These are phyloP conservation scores for Primulina tabacum DNA, from an alignment of 257 asterid genomes.

Conservation along the genomic window DNA sequence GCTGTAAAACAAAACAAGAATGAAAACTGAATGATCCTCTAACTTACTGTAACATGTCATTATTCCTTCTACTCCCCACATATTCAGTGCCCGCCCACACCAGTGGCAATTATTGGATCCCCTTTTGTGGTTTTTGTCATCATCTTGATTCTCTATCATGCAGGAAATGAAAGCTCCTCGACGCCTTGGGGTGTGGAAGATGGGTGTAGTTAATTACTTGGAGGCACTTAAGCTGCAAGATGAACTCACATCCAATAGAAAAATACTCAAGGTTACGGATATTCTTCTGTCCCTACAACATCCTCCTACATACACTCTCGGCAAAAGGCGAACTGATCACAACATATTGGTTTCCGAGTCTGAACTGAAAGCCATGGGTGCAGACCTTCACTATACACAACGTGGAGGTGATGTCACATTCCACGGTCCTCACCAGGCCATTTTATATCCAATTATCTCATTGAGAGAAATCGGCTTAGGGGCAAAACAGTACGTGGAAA, in stretches of 20 bases:
- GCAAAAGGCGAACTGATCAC: slow-evolving; percentile 60
- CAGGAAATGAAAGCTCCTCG: slow-evolving; percentile 37
- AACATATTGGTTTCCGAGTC: slow-evolving; percentile 52
- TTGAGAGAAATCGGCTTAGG: slow-evolving; percentile 62
- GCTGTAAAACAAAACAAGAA: too few relatives aligned
- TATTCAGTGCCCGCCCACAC: too few relatives aligned
- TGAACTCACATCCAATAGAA: slow-evolving; percentile 42
- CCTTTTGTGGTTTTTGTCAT: too few relatives aligned
- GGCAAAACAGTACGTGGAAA: slow-evolving; percentile 52
- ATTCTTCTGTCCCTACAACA: slow-evolving; percentile 61
- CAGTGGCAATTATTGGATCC: too few relatives aligned
- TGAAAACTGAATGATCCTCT: too few relatives aligned
- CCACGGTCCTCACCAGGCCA: slow-evolving; percentile 74
- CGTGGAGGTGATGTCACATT: slow-evolving; percentile 82
- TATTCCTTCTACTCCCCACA: too few relatives aligned
- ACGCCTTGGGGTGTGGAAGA: slow-evolving; percentile 53
- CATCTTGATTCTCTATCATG: not conserved
- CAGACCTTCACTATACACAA: slow-evolving; percentile 59
- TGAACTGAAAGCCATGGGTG: slow-evolving; percentile 59
- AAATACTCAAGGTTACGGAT: slow-evolving; percentile 42
- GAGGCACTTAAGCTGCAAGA: slow-evolving; percentile 65
- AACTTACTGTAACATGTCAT: too few relatives aligned
- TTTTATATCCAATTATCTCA: slow-evolving; percentile 64
- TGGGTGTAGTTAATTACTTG: slow-evolving; percentile 54
- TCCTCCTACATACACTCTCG: slow-evolving; percentile 76